Evolutionary conservation across 1,139 yeast genomes (phyloP), one percentile per base, ranked within the genome.

Genomic region (Lodderomyces orthopsilosis): DNA sequence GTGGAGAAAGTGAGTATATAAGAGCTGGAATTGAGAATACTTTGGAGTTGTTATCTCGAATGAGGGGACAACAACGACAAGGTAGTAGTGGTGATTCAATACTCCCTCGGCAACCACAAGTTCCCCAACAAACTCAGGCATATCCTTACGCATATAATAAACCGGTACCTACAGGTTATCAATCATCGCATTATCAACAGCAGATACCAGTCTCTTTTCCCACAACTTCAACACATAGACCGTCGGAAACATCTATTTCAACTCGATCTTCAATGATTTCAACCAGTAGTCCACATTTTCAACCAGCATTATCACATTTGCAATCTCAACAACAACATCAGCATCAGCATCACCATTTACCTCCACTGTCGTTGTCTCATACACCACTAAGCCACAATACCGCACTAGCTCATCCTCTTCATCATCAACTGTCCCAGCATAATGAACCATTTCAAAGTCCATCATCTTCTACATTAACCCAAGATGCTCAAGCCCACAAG

Each of bases 11-110:
- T 34, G 30, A 46, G 6, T 52, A 52, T 35, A 46, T 59, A 21
- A 48, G 53, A 26, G 50, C 48, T 30, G 61, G 61, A 3, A 46
- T 56, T 10, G 45, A 44, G 12, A 51, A 52, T 27, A 56, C 61
- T 21, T 43, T 51, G 19, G 54, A 55, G 4, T 49, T 59, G 33
- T 42, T 59, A 14, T 44, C 50, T 6, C 53, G 52, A 27, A 41
- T 59, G 15, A 54, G 49, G 14, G 42, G 44, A 13, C 47, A 41
- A 17, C 46, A 48, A 15, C 46, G 38, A 26, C 43, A 24, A 15
- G 32, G 32, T 3, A 14, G 32, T 13, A 17, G 17, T n/a, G 13
- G 28, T 8, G 28, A 4, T 4, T 6, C 13, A 24, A 8, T 22
- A 24, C 28, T 7, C 23, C 23, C 23, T 5, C 40, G 18, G 19